phyloP scores from a whole-genome alignment of 2,329 filamentous ascomycete species.

The Phaeosphaeriaceae sp. region DNA sequence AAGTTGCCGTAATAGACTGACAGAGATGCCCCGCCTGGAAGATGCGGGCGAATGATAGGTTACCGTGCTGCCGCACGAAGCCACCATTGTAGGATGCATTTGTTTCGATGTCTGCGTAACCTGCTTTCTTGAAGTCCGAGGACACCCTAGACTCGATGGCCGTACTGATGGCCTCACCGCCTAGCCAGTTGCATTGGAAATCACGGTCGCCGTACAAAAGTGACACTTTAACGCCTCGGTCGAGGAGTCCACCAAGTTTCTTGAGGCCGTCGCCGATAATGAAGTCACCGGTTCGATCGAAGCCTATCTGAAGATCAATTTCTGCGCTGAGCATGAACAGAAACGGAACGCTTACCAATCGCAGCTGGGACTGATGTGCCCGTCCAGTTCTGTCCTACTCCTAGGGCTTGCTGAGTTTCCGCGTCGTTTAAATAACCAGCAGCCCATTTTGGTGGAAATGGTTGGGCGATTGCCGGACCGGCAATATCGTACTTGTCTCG shows the following conservation, averaged over 20 bases:
- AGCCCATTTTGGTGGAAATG: constrained; percentile 46
- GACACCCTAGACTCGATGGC: constrained; percentile 60
- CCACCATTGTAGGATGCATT: constrained; percentile 72
- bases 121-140: constrained; percentile 65
- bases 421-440: constrained; percentile 62
- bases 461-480: constrained; percentile 40
- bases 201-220: constrained; percentile 20
- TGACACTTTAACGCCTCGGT: constrained; percentile 38
- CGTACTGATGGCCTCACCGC: constrained; percentile 71
- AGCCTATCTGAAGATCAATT: background rate
- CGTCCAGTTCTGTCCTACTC: constrained; percentile 63
- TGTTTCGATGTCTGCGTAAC: constrained; percentile 73
- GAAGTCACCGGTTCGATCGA: constrained; percentile 55
- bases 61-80: constrained; percentile 74
- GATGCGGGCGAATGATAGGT: constrained; percentile 58
- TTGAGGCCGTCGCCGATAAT: constrained; percentile 59
- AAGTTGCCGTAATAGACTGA: constrained; percentile 31
- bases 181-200: constrained; percentile 58
- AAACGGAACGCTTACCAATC: background rate
- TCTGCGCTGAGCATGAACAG: background rate
- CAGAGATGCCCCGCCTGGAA: constrained; percentile 59
- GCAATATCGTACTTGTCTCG: constrained; percentile 63
- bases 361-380: constrained; percentile 8
- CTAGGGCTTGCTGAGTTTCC: constrained; percentile 63
- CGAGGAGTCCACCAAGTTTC: constrained; percentile 51